These are phyloP conservation scores for Cyclotella distinguenda DNA, from an alignment of 108 stramenopile genomes.

Conservation along the genomic window DNA sequence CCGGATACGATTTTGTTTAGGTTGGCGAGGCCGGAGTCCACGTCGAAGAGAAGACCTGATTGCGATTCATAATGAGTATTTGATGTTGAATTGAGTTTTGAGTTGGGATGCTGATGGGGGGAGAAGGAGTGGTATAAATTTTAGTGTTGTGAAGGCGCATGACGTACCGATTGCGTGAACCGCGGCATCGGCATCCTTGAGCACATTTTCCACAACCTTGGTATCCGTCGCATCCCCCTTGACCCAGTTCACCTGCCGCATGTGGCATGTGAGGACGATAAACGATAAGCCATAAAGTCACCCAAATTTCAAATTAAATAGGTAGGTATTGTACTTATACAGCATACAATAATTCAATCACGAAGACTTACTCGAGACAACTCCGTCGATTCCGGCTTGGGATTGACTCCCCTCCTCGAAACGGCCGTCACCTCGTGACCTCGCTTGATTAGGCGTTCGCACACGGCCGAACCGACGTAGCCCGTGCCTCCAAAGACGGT, in stretches of 20 bases:
- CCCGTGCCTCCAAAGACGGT: conserved; percentile 54
- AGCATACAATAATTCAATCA: not conserved
- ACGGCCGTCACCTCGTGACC: conserved; percentile 54
- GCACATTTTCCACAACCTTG: conserved; percentile 30
- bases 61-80: no score
- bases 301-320: no score
- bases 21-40: conserved; percentile 62
- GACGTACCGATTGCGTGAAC: conserved; percentile 57
- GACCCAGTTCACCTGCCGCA: conserved; percentile 58
- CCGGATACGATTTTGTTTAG: conserved; percentile 74
- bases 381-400: conserved; percentile 48
- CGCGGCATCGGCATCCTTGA: conserved; percentile 52
- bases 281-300: not conserved
- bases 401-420: conserved; percentile 54
- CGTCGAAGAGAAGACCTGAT: conserved; percentile 76
- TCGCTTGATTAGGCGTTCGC: conserved; percentile 50
- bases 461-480: conserved; percentile 60
- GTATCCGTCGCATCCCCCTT: conserved; percentile 54
- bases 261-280: not conserved
- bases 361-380: conserved; percentile 41
- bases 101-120: not conserved
- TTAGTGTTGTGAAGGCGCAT: no score
- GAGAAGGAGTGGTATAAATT: not conserved
- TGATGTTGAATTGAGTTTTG: conserved; percentile 12
- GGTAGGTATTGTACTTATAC: no score